A percentile compares a stretch with the other conserved stretches of the same genome.
phyloP scores from a whole-genome alignment of 345 rosid genomes.

The Euphorbia pulcherrima region DNA sequence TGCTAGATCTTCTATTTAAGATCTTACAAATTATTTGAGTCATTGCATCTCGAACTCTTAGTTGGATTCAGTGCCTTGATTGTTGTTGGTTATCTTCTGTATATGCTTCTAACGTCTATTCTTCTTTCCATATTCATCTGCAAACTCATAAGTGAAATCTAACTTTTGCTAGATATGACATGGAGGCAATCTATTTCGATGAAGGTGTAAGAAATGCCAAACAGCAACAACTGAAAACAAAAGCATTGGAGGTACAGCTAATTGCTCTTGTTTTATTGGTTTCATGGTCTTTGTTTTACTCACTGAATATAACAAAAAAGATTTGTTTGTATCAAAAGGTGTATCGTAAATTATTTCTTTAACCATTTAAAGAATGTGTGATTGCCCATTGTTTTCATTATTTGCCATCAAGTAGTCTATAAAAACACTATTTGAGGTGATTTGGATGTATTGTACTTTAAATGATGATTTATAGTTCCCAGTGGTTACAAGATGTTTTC shows the following conservation, averaged over 20 bases:
- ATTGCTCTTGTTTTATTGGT: background rate
- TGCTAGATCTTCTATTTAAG: background rate
- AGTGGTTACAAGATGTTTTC: constrained; percentile 8
- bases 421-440: background rate
- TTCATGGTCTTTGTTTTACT: background rate
- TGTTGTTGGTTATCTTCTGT: background rate
- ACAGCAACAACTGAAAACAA: constrained; percentile 46
- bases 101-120: background rate
- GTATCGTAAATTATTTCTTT: background rate
- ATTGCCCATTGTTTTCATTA: background rate
- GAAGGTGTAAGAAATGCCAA: constrained; percentile 66
- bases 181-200: constrained; percentile 65
- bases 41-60: background rate
- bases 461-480: background rate
- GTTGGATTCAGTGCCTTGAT: background rate
- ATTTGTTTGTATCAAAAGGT: background rate
- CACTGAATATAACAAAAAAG: background rate
- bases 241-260: constrained; percentile 60
- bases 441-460: background rate
- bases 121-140: constrained; percentile 3
- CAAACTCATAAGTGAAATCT: constrained; percentile 14
- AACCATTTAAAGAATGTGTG: background rate
- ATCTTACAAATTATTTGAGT: background rate
- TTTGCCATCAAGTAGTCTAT: background rate
- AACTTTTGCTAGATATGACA: constrained; percentile 47